These are phyloP conservation scores for Cochlearia excelsa DNA, from an alignment of 345 rosid genomes.

Conservation along the genomic window DNA sequence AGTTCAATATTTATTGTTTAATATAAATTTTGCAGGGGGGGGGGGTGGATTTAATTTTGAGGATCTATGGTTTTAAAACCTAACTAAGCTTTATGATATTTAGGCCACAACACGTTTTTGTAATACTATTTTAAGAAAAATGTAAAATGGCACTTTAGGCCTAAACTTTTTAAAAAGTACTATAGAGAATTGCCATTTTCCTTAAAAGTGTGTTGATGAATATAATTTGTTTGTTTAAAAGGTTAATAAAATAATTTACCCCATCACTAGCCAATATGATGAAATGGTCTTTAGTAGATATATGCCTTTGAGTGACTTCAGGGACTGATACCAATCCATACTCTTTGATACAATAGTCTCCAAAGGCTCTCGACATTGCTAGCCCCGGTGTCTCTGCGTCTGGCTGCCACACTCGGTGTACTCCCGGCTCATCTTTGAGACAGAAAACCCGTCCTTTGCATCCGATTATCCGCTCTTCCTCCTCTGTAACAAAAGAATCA, in stretches of 20 bases:
- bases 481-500: constrained; percentile 50
- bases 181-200: too few relatives aligned
- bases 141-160: too few relatives aligned
- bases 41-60: too few relatives aligned
- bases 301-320: constrained; percentile 76
- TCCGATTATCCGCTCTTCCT: constrained; percentile 68
- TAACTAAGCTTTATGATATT: too few relatives aligned
- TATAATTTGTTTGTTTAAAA: not conserved
- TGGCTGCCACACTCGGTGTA: constrained; percentile 90
- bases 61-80: too few relatives aligned
- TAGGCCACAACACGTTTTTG: too few relatives aligned
- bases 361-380: constrained; percentile 98
- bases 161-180: too few relatives aligned
- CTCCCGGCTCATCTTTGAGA: constrained; percentile 79
- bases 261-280: constrained; percentile 90
- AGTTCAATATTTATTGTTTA: too few relatives aligned
- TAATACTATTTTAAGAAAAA: not conserved
- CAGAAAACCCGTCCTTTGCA: constrained; percentile 82
- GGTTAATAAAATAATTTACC: constrained; percentile 42
- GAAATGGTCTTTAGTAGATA: constrained; percentile 70
- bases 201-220: not conserved
- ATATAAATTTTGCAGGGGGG: too few relatives aligned
- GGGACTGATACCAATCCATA: constrained; percentile 85
- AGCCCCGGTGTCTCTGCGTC: constrained; percentile 74
- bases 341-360: constrained; percentile 82